Evolutionary conservation across 2,329 filamentous ascomycete genomes (phyloP).

Genomic region (Aspergillus pseudoterreus): DNA sequence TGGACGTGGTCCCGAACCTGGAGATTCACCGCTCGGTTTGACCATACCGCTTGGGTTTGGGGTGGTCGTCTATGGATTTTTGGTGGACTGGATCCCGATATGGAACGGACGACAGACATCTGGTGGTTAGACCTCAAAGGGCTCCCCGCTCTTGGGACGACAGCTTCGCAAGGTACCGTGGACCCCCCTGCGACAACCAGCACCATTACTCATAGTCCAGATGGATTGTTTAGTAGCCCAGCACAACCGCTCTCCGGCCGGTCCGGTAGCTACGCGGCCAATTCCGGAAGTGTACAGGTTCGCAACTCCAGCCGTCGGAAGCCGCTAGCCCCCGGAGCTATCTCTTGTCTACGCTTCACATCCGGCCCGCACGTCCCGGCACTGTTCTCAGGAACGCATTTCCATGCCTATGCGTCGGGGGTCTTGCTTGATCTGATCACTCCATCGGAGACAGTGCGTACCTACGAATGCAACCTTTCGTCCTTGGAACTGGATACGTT

Average conservation of each 20-base stretch:
- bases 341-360: constrained; percentile 85
- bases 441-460: constrained; percentile 79
- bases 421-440: constrained; percentile 93
- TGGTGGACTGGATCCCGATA: constrained; percentile 88
- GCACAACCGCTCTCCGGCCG: constrained; percentile 35
- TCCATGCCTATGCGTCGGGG: constrained; percentile 90
- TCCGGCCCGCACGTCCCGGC: constrained; percentile 81
- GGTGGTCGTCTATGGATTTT: constrained; percentile 93
- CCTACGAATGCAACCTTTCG: constrained; percentile 84
- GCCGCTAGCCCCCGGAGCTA: constrained; percentile 72
- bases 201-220: constrained; percentile 38
- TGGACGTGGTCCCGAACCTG: constrained; percentile 96
- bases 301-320: constrained; percentile 49
- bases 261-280: constrained; percentile 65
- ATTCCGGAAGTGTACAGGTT: constrained; percentile 60
- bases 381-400: constrained; percentile 88
- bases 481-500: constrained; percentile 81
- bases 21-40: constrained; percentile 92
- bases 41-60: constrained; percentile 93
- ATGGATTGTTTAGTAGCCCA: constrained; percentile 33
- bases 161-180: constrained; percentile 56
- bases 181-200: constrained; percentile 35
- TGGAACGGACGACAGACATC: constrained; percentile 93
- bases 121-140: constrained; percentile 97
- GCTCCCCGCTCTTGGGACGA: constrained; percentile 75